phyloP scores from a whole-genome alignment of 192 early-diverging fungal genomes.

The Rhizophagus clarus region DNA sequence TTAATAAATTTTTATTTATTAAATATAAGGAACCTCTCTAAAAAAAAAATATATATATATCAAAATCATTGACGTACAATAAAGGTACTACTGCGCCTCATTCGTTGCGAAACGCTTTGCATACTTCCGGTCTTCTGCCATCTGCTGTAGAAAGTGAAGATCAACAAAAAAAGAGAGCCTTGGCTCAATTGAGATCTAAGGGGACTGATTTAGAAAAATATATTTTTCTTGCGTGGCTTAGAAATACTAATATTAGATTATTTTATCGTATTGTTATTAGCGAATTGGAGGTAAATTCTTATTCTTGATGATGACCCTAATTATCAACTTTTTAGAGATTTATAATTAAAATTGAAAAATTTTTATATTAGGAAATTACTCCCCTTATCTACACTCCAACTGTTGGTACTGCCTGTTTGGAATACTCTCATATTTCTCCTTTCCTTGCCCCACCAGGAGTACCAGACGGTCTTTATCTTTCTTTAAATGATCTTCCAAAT shows the following conservation, averaged over 20 bases:
- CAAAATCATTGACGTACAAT: conserved; percentile 59
- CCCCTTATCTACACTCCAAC: conserved; percentile 85
- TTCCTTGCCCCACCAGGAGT: conserved; percentile 75
- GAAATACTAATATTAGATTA: conserved; percentile 75
- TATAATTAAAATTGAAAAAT: background rate
- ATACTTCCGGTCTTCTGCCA: conserved; percentile 73
- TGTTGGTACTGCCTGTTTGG: conserved; percentile 82
- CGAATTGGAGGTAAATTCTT: conserved; percentile 65
- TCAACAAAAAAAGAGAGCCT: conserved; percentile 73
- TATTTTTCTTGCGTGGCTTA: conserved; percentile 81
- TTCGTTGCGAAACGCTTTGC: conserved; percentile 55
- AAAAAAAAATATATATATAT: conserved; percentile 64
- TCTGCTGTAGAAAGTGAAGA: conserved; percentile 72
- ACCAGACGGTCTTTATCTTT: conserved; percentile 87
- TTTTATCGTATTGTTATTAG: conserved; percentile 83
- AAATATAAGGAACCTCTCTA: conserved; percentile 32
- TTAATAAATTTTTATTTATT: background rate
- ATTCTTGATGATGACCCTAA: background rate
- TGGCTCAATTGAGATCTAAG: conserved; percentile 70
- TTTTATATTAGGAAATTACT: conserved; percentile 60
- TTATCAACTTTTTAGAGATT: background rate
- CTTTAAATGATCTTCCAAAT: conserved; percentile 72
- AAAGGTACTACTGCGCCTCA: conserved; percentile 70
- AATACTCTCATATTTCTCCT: conserved; percentile 88
- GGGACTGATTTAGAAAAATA: conserved; percentile 78